Evolutionary conservation across 2,329 filamentous ascomycete genomes (phyloP), one percentile per base, ranked within the genome.

Genomic region (Teratosphaeria nubilosa): DNA sequence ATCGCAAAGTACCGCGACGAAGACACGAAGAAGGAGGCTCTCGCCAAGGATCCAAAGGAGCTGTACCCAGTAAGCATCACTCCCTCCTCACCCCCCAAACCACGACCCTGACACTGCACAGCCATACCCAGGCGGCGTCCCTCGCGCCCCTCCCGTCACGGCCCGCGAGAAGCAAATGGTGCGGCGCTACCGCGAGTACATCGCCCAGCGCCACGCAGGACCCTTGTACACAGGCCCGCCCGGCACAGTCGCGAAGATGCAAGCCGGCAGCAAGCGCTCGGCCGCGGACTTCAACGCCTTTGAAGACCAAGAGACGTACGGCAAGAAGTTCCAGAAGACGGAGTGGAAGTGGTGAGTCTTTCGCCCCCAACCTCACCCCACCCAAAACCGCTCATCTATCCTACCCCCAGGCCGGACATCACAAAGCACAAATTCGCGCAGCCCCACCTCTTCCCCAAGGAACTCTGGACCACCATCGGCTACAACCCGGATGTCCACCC

Each of bases 271-370:
- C 10, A 74, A 70, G 2, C 82, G 81, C 63, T 76, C 76, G 0
- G 79, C 77, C 48, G 68, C 72, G 0, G 78, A 82, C 59, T 83
- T 80, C 80, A 81, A 82, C 62, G 78, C 79, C 0, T 72, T 82
- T 13, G 81, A 78, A 0, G 73, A 73, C 24, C 75, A 80, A 53
- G 68, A 80, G 59, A 77, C 79, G 9, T 63, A 63, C 0, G 58
- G 50, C 61, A 73, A 2, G 66, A 67, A 67, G 73, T 72, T 65
- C 73, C 66, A 9, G 63, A 67, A 51, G 61, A 66, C 50, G 51
- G 52, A 56, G 20, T 62, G 58, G 32, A 75, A 74, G 20, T 78
- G 41, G 41, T 48, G 41, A 22, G 41, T 22, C 41, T 10, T n/a
- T 6, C 5, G n/a, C n/a, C n/a, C n/a, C n/a, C n/a, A 45, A 45